phyloP scores from a whole-genome alignment of 805 yeast genomes.

The Pichia pseudocactophila region DNA sequence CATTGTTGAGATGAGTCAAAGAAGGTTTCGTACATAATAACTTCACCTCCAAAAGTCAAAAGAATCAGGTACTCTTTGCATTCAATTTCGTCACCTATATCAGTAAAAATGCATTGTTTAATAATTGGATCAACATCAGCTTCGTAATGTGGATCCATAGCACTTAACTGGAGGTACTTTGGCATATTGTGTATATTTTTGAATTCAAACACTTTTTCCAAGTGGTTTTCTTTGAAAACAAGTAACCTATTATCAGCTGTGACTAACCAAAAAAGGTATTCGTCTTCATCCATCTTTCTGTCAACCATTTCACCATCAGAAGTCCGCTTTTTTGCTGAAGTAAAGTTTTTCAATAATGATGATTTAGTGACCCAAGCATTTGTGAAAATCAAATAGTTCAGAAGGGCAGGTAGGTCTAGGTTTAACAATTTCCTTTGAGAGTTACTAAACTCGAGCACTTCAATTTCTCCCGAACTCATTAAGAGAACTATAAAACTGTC shows the following conservation, averaged over 20 bases:
- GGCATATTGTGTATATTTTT: conserved; percentile 40
- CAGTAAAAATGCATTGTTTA: conserved; percentile 56
- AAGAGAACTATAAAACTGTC: conserved; percentile 60
- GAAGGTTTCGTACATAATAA: conserved; percentile 54
- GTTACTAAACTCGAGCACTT: conserved; percentile 37
- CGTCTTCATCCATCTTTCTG: conserved; percentile 18
- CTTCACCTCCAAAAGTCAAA: conserved; percentile 75
- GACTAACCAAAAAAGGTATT: conserved; percentile 51
- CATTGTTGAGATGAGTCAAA: conserved; percentile 32
- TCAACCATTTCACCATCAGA: conserved; percentile 17
- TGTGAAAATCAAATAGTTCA: conserved; percentile 43
- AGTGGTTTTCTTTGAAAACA: conserved; percentile 48
- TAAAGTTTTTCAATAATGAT: conserved; percentile 35
- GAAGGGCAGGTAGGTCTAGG: conserved; percentile 27
- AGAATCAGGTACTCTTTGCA: conserved; percentile 60
- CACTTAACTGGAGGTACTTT: conserved; percentile 33
- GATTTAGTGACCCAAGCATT: conserved; percentile 57
- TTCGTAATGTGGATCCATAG: conserved; percentile 40
- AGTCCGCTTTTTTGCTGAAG: conserved; percentile 24
- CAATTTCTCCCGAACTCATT: conserved; percentile 62
- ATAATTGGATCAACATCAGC: conserved; percentile 64
- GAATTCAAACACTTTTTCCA: conserved; percentile 45
- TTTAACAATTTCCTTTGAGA: conserved; percentile 17
- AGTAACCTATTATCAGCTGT: conserved; percentile 72
- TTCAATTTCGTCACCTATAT: conserved; percentile 48